These are phyloP conservation scores for Oligophagozyma castellii DNA, from an alignment of 1,139 yeast genomes.

Conservation along the genomic window DNA sequence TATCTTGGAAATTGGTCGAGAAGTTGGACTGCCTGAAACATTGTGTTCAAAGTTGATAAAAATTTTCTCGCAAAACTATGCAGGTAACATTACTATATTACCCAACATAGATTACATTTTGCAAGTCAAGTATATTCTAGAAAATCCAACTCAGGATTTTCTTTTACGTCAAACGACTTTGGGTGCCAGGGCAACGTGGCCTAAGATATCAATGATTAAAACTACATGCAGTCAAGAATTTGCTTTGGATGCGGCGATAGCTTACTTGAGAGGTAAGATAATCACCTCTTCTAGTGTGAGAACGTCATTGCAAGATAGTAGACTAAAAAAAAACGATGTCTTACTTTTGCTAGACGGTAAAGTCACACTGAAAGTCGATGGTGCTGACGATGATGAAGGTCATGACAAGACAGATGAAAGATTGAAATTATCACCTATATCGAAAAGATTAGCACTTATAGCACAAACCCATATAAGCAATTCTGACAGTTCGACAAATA, in stretches of 20 bases:
- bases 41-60: slow-evolving; percentile 61
- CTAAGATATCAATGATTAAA: slow-evolving; percentile 65
- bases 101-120: slow-evolving; percentile 50
- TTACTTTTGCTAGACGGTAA: no score
- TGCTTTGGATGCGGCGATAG: slow-evolving; percentile 69
- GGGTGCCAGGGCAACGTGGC: slow-evolving; percentile 93
- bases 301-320: slow-evolving; percentile 20
- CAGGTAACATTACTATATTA: slow-evolving; percentile 86
- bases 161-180: slow-evolving; percentile 56
- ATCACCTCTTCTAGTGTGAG: slow-evolving; percentile 28
- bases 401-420: background rate
- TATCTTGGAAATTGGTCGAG: slow-evolving; percentile 55
- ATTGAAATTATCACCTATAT: no score
- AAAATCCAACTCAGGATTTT: slow-evolving; percentile 71
- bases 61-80: slow-evolving; percentile 69
- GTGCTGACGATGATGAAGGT: background rate
- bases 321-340: no score
- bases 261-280: slow-evolving; percentile 50
- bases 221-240: slow-evolving; percentile 87
- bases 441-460: no score
- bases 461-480: no score
- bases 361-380: slow-evolving; percentile 2
- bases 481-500: no score
- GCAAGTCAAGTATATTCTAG: slow-evolving; percentile 51
- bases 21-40: slow-evolving; percentile 64